Evolutionary conservation across 495 filamentous ascomycete genomes (phyloP).

Genomic region (Penicillium canariense): DNA sequence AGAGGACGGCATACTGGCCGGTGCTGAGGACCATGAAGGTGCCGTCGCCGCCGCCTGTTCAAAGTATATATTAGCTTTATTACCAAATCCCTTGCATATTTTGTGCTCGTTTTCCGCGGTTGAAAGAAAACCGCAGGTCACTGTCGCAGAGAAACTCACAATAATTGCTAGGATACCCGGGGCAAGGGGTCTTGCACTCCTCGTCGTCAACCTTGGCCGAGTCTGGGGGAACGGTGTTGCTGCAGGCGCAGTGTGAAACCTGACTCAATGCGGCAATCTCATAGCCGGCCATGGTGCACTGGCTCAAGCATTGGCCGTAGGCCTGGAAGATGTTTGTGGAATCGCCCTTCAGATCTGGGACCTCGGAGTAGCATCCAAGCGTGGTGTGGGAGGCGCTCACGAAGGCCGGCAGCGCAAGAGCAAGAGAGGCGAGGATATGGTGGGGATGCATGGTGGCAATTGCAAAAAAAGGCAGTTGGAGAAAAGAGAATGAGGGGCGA

Average conservation of each 20-base stretch:
- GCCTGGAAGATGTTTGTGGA: constrained; percentile 30
- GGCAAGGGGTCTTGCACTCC: constrained; percentile 32
- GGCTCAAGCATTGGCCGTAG: constrained; percentile 27
- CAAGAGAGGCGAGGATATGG: constrained; percentile 22
- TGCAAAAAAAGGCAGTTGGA: neutral
- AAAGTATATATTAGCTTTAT: neutral
- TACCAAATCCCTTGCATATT: neutral
- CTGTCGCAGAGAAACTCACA: constrained; percentile 31
- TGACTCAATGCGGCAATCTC: constrained; percentile 31
- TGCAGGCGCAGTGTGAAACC: constrained; percentile 38
- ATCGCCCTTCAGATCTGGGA: constrained; percentile 19
- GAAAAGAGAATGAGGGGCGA: neutral
- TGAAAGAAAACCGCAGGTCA: neutral
- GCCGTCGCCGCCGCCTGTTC: constrained; percentile 35
- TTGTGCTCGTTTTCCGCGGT: neutral
- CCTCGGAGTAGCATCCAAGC: constrained; percentile 37
- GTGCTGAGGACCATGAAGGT: constrained; percentile 29
- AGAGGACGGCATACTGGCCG: neutral
- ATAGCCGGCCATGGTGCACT: constrained; percentile 27
- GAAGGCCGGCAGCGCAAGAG: constrained; percentile 26
- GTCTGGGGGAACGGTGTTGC: constrained; percentile 29
- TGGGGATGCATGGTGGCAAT: constrained; percentile 17
- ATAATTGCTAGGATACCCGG: constrained; percentile 28
- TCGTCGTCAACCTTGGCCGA: constrained; percentile 30
- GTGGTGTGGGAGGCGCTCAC: constrained; percentile 8